phyloP scores from a whole-genome alignment of 108 stramenopile species.

The Cyclostephanos tholiformis region DNA sequence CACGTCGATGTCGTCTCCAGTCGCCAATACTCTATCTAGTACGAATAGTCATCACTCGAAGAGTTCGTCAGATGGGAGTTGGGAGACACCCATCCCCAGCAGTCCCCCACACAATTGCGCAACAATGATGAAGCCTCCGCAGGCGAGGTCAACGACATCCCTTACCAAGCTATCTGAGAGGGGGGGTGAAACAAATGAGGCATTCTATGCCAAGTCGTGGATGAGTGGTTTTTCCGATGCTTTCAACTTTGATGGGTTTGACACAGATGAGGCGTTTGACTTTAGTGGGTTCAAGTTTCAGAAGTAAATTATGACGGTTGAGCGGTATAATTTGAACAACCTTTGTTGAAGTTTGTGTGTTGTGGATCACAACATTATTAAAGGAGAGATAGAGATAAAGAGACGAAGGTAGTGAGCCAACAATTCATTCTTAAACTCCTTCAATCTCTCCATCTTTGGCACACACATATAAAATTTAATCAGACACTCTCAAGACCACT shows the following conservation, averaged over 20 bases:
- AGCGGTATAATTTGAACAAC: too few species aligned
- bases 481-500: too few species aligned
- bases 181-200: slow-evolving; percentile 16
- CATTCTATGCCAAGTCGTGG: slow-evolving; percentile 50
- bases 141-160: slow-evolving; percentile 14
- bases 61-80: slow-evolving; percentile 49
- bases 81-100: slow-evolving; percentile 37
- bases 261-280: slow-evolving; percentile 41
- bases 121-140: slow-evolving; percentile 19
- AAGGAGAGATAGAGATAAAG: not conserved
- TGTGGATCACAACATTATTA: too few species aligned
- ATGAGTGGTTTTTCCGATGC: slow-evolving; percentile 56
- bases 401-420: too few species aligned
- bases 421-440: too few species aligned
- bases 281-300: slow-evolving; percentile 35
- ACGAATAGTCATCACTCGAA: slow-evolving; percentile 40
- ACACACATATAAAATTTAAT: too few species aligned
- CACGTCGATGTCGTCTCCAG: slow-evolving; percentile 26
- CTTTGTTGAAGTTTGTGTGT: too few species aligned
- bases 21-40: slow-evolving; percentile 13
- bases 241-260: slow-evolving; percentile 45
- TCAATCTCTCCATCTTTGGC: too few species aligned
- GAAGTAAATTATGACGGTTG: not conserved
- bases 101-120: slow-evolving; percentile 26
- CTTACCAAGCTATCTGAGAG: slow-evolving; percentile 2